Evolutionary conservation across 208 protist genomes (phyloP), one percentile per base, ranked within the genome.

Genomic region (Wallacemonas collosoma): DNA sequence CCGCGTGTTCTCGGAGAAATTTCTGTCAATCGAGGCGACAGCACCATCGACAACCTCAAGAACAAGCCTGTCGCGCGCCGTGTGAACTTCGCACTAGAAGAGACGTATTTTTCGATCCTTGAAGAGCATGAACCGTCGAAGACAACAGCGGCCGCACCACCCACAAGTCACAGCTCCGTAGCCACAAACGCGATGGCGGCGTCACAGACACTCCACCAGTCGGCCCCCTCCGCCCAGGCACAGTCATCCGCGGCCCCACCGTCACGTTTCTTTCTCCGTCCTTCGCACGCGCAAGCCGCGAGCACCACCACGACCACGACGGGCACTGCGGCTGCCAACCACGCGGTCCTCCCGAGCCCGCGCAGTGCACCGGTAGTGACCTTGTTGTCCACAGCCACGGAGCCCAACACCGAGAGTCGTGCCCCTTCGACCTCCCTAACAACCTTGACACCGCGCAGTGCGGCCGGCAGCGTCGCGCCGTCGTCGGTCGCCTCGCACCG

Each of bases 1-100:
- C 55, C 55, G 9, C 55, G 55, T 11, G 17, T 60, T 9, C 55
- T 60, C 55, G 55, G 55, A 9, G 55, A 60, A 35, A 9, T 9
- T 35, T 35, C 9, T 7, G 14, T 60, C 14, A 60, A 60, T 35
- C 55, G 35, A 60, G 17, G 55, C 14, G 15, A 38, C 15, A 35
- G 35, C 55, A 36, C 55, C 7, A 60, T 17, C 7, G 7, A 35
- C 7, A 35, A 60, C 8, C 15, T 12, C 17, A 11, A 35, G 7
- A 9, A 60, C 15, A 60, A 60, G 55, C 55, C 55, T 8, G 55
- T 60, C 55, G 8, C 55, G 17, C 55, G 55, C 14, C 55, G 55
- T 35, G 55, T 60, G 15, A 60, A 60, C 17, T 60, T 60, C 55
- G 55, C 55, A 9, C 17, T 60, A 8, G 55, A 60, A 17, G 17